phyloP scores from a whole-genome alignment of 208 protist genomes.

The Borovskyia barvae region DNA sequence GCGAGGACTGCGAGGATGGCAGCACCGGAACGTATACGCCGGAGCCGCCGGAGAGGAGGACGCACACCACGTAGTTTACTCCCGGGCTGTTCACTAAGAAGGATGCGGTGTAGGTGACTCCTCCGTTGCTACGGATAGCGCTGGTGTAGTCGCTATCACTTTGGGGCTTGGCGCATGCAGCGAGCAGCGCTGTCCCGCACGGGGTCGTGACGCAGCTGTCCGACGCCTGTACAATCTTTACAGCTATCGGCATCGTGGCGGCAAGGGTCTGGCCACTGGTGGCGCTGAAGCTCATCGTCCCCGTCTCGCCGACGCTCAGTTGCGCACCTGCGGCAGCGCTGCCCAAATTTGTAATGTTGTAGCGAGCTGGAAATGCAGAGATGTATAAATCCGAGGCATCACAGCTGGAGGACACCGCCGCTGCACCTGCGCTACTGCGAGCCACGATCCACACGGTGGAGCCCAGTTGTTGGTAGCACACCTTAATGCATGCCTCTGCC shows the following conservation, averaged over 20 bases:
- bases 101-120: conserved; percentile 17
- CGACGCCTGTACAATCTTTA: conserved; percentile 61
- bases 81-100: conserved; percentile 20
- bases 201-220: conserved; percentile 54
- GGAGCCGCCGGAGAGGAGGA: conserved; percentile 19
- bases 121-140: conserved; percentile 18
- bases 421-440: conserved; percentile 3
- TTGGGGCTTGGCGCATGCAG: conserved; percentile 49
- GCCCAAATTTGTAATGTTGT: conserved; percentile 27
- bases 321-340: not conserved
- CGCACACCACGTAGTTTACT: conserved; percentile 70
- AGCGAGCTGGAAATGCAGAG: conserved; percentile 55
- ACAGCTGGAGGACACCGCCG: conserved; percentile 34
- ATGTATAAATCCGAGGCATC: conserved; percentile 58
- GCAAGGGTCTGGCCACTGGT: conserved; percentile 25
- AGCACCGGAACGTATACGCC: conserved; percentile 66
- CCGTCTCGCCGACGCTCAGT: conserved; percentile 61
- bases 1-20: conserved; percentile 15
- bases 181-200: conserved; percentile 33
- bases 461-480: conserved; percentile 68
- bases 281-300: conserved; percentile 38
- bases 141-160: conserved; percentile 49
- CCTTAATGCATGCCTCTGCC: conserved; percentile 52
- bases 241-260: conserved; percentile 20
- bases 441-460: conserved; percentile 51